phyloP scores from a whole-genome alignment of 148 eudicot genomes.

The Chenopodium quinoa region DNA sequence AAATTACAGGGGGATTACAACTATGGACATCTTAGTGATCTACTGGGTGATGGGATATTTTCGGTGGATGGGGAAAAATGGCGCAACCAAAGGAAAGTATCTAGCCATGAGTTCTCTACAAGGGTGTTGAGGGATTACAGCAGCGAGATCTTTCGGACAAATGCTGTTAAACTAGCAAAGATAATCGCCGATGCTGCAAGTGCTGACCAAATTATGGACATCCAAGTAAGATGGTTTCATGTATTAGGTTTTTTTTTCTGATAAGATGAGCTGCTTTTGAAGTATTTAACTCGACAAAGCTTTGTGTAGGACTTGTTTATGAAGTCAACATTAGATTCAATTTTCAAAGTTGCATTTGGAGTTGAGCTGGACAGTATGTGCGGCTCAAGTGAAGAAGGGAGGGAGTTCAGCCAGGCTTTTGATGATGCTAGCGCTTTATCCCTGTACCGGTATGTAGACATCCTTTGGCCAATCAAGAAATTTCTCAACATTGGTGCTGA shows the following conservation, averaged over 20 bases:
- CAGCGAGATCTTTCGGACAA: conserved; percentile 45
- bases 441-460: conserved; percentile 52
- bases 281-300: not conserved
- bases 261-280: not conserved
- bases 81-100: conserved; percentile 67
- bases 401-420: conserved; percentile 47
- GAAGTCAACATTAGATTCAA: conserved; percentile 72
- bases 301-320: conserved; percentile 63
- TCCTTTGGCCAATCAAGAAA: conserved; percentile 60
- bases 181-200: conserved; percentile 51
- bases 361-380: conserved; percentile 63
- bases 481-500: conserved; percentile 58
- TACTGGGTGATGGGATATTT: conserved; percentile 78
- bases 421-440: conserved; percentile 61
- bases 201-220: conserved; percentile 42
- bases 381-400: conserved; percentile 63
- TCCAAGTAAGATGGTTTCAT: conserved; percentile 48
- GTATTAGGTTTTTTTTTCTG: not conserved
- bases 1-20: conserved; percentile 48
- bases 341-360: conserved; percentile 72
- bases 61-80: conserved; percentile 75
- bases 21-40: conserved; percentile 41
- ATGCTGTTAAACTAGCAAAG: conserved; percentile 52
- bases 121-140: conserved; percentile 66
- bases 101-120: conserved; percentile 70